Percentiles rank a stretch among this genome's conserved stretches.
phyloP scores from a whole-genome alignment of 2,329 filamentous ascomycete species.

The Scedosporium boydii region DNA sequence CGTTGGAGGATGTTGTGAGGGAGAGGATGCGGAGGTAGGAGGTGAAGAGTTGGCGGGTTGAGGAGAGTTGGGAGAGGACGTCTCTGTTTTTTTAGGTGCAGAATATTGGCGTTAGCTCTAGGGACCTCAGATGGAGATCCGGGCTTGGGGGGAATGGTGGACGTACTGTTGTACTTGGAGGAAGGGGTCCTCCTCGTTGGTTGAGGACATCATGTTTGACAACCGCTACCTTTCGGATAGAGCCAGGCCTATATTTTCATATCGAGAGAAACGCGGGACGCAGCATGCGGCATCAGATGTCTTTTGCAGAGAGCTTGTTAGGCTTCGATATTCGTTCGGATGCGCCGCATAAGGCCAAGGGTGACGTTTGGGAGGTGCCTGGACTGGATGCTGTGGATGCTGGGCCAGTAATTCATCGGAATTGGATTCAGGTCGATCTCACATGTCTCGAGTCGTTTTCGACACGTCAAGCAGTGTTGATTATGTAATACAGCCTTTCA shows the following conservation, averaged over 20 bases:
- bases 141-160: background rate
- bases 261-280: background rate
- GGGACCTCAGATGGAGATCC: constrained; percentile 4
- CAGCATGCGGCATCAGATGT: too few species aligned
- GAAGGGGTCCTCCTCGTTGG: constrained; percentile 60
- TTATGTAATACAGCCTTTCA: background rate
- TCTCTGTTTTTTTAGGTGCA: constrained; percentile 48
- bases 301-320: too few species aligned
- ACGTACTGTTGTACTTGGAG: constrained; percentile 61
- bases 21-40: constrained; percentile 95
- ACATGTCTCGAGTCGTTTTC: background rate
- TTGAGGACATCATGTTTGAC: constrained; percentile 55
- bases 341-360: background rate
- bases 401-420: background rate
- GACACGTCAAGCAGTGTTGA: background rate
- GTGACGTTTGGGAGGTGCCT: background rate
- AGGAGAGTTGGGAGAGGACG: constrained; percentile 72
- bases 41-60: constrained; percentile 77
- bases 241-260: background rate
- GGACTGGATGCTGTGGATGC: too few species aligned
- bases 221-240: background rate
- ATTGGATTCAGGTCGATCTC: background rate
- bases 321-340: background rate
- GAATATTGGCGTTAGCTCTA: constrained; percentile 9
- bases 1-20: constrained; percentile 53